Evolutionary conservation across 371 early-diverging fungal species (phyloP), one percentile per base, ranked within the genome.

Genomic region (Mucor circinelloides): DNA sequence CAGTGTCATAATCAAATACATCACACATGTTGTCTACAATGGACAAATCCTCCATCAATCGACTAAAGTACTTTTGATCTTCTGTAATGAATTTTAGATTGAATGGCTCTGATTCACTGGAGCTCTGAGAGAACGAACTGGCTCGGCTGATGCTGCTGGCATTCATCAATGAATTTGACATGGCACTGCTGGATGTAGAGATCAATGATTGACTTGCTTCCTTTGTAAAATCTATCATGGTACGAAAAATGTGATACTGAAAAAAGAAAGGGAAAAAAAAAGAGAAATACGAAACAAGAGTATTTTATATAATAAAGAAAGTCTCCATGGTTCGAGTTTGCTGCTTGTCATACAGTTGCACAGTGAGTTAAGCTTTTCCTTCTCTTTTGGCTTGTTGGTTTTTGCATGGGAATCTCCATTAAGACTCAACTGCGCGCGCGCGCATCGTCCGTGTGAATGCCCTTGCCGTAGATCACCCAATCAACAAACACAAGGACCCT

Each of bases 1-100:
- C 63, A 8, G 23, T 13, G 2, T 67, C 62, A 50, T 40, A 32
- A 9, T 42, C 59, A 66, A 70, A 65, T 10, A 32, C 23, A 42
- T 64, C 62, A 27, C 46, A 36, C 17, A 68, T 36, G 52, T 68
- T 60, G 17, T 68, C 72, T 9, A 72, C 57, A 10, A 72, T 60
- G 1, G 62, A 61, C 44, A 72, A 30, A 50, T 72, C 72, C 12
- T 72, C 72, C 10, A 72, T 21, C 19, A 72, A 19, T 27, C 54
- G 56, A 12, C 40, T 23, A 30, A 58, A 70, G 23, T 32, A 21
- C 3, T 31, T 34, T 17, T 46, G 57, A 34, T 68, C 57, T 2
- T 70, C 66, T 12, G 63, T 62, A 1, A 70, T 17, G 15, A 70
- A 70, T 19, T 62, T 65, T 13, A 70, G 23, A 48, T 46, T 64